phyloP scores from a whole-genome alignment of 179 eudicot genomes.

The Patellifolia procumbens region DNA sequence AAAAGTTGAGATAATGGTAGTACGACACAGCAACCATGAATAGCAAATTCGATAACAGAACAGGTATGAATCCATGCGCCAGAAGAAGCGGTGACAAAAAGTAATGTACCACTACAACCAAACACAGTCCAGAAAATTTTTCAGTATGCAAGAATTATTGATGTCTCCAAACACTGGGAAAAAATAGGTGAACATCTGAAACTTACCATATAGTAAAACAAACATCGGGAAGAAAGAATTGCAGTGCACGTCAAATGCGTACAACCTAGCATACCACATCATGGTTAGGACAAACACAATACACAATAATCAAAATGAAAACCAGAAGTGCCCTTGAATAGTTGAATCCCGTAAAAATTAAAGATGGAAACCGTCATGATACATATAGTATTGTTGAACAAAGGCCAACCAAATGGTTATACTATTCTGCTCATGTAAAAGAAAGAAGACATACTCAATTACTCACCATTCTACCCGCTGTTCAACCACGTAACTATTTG shows the following conservation, averaged over 20 bases:
- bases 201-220: conserved; percentile 83
- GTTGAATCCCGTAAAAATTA: not conserved
- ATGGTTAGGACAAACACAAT: conserved; percentile 18
- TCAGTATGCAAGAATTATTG: conserved; percentile 3
- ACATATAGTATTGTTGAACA: not conserved
- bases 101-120: conserved; percentile 81
- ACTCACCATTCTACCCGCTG: conserved; percentile 99
- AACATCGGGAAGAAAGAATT: conserved; percentile 98
- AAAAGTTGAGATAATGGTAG: conserved; percentile 94
- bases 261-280: conserved; percentile 59
- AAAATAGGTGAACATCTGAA: conserved; percentile 2
- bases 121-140: conserved; percentile 14
- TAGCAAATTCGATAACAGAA: conserved; percentile 82
- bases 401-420: not conserved
- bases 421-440: conserved; percentile 27
- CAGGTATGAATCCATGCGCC: conserved; percentile 93
- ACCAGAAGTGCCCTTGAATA: not conserved
- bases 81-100: conserved; percentile 92
- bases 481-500: conserved; percentile 94
- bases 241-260: conserved; percentile 99
- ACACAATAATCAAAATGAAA: not conserved
- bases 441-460: conserved; percentile 35
- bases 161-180: conserved; percentile 2
- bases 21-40: conserved; percentile 86
- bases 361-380: not conserved